A percentile compares a stretch with the other conserved stretches of the same genome.
Evolutionary conservation across 192 early-diverging fungal species (phyloP).

Genomic region (Backusella circina): DNA sequence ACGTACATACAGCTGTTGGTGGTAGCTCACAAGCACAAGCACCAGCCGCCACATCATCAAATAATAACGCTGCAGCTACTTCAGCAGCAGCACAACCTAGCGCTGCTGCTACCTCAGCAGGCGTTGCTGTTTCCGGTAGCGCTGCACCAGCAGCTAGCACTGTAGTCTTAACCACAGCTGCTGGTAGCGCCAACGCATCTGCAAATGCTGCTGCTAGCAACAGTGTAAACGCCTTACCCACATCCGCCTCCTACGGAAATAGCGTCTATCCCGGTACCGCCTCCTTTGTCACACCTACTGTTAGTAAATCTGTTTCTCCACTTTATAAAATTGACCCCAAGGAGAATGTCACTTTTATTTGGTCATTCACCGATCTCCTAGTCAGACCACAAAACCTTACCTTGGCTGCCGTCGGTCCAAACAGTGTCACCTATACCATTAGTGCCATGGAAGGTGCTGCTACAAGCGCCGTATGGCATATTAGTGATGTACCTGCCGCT

Average conservation of each 20-base stretch:
- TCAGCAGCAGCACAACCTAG: slow-evolving; percentile 1
- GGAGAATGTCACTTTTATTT: slow-evolving; percentile 35
- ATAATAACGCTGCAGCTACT: neutral
- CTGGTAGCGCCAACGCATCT: neutral
- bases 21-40: neutral
- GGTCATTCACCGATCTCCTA: slow-evolving; percentile 29
- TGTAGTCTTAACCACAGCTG: neutral
- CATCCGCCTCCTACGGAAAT: slow-evolving; percentile 22
- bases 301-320: slow-evolving; percentile 27
- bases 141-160: neutral
- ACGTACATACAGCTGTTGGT: neutral
- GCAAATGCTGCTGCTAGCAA: neutral
- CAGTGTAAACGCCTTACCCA: slow-evolving; percentile 22
- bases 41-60: neutral
- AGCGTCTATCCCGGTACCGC: slow-evolving; percentile 21
- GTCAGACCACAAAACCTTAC: slow-evolving; percentile 32
- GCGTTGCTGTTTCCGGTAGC: neutral
- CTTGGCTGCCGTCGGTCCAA: slow-evolving; percentile 23
- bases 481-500: slow-evolving; percentile 13
- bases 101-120: neutral
- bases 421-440: slow-evolving; percentile 24
- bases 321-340: slow-evolving; percentile 22
- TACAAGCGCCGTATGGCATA: slow-evolving; percentile 31
- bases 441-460: slow-evolving; percentile 18
- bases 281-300: slow-evolving; percentile 23